Percentiles rank a stretch among this genome's conserved stretches.
These are phyloP conservation scores for Sugiyamaella chiloensis DNA, from an alignment of 805 yeast genomes.

Conservation along the genomic window DNA sequence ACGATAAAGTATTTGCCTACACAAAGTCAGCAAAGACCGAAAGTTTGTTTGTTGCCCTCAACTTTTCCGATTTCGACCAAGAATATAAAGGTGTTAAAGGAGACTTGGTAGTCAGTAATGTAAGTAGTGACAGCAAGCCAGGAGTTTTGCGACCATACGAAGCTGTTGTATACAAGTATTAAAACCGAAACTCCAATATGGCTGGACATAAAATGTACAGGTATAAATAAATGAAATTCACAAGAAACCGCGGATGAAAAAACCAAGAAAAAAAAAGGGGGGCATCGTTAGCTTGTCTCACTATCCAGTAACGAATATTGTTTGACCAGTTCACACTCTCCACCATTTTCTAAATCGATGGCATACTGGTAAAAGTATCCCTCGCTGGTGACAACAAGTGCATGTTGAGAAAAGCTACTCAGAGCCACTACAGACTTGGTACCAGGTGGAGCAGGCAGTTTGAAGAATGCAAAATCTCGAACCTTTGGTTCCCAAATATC, in stretches of 20 bases:
- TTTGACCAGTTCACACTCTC: constrained; percentile 78
- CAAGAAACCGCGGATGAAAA: too few relatives aligned
- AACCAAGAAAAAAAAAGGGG: too few relatives aligned
- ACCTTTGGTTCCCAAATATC: constrained; percentile 79
- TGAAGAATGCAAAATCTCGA: constrained; percentile 86
- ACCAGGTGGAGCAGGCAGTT: constrained; percentile 48
- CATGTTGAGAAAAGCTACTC: constrained; percentile 36
- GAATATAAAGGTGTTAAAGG: not conserved
- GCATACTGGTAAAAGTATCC: constrained; percentile 81
- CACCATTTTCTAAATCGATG: constrained; percentile 84
- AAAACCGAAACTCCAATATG: too few relatives aligned
- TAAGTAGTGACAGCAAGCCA: not conserved
- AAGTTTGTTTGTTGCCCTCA: constrained; percentile 11
- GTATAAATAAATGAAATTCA: too few relatives aligned
- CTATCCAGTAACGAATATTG: constrained; percentile 54
- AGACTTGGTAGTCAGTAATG: not conserved
- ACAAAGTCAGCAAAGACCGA: constrained; percentile 16
- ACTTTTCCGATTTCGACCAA: constrained; percentile 11
- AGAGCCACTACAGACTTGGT: constrained; percentile 36
- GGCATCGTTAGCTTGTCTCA: not conserved
- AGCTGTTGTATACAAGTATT: constrained; percentile 9
- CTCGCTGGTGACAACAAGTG: constrained; percentile 72
- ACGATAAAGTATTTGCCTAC: constrained; percentile 42
- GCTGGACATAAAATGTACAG: too few relatives aligned
- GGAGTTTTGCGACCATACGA: constrained; percentile 13